Evolutionary conservation across 352 stramenopile genomes (phyloP).

Genomic region (Phytophthora palmivora): DNA sequence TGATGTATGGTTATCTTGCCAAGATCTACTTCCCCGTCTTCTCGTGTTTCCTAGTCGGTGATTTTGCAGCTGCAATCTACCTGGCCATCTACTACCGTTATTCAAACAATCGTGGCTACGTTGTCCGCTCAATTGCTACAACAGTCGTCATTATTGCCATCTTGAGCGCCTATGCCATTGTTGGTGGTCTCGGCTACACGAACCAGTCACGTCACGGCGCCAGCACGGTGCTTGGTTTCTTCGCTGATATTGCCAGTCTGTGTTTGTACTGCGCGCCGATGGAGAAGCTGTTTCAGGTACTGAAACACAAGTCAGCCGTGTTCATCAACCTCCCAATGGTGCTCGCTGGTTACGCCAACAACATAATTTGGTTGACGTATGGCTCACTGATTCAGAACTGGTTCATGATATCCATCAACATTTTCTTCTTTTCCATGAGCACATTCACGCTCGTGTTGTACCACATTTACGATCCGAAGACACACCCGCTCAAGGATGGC

Average conservation of each 20-base stretch:
- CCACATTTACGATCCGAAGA: conserved; percentile 37
- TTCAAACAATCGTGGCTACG: conserved; percentile 37
- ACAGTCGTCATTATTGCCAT: conserved; percentile 26
- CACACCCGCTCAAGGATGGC: conserved; percentile 28
- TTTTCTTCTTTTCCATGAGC: conserved; percentile 43
- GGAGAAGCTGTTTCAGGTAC: conserved; percentile 51
- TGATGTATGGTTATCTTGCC: conserved; percentile 60
- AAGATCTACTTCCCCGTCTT: conserved; percentile 60
- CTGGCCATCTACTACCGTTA: conserved; percentile 61
- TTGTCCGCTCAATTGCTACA: conserved; percentile 33
- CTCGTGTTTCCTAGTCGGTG: conserved; percentile 45
- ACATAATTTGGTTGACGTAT: conserved; percentile 61
- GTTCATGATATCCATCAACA: conserved; percentile 50
- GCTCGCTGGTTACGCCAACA: conserved; percentile 50
- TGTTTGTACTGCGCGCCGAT: conserved; percentile 55
- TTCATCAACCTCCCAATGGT: conserved; percentile 61
- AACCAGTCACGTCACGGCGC: conserved; percentile 41
- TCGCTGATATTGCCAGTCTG: conserved; percentile 39
- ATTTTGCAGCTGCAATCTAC: conserved; percentile 49
- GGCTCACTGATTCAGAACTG: conserved; percentile 41
- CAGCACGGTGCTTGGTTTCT: conserved; percentile 42
- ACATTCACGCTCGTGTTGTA: conserved; percentile 41
- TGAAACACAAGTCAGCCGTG: conserved; percentile 48
- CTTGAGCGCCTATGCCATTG: conserved; percentile 44
- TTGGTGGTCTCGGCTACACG: conserved; percentile 42